Percentiles rank a stretch among this genome's conserved stretches.
Conservation (phyloP, 176 grass and related monocot species). For the Thinopyrum elongatum region DNA sequence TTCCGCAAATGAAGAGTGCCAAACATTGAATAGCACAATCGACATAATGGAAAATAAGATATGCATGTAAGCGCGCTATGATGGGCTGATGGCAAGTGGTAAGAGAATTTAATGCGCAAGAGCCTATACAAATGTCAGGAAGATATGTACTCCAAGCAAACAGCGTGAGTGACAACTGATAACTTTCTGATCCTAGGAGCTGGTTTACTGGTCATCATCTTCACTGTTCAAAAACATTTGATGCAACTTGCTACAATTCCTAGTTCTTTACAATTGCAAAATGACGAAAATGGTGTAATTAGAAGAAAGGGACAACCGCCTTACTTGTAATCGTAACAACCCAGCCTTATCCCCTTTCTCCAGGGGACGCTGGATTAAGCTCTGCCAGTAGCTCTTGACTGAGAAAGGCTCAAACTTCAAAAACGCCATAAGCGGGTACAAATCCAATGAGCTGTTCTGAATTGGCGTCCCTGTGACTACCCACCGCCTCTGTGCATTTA, state of each 20-base stretch:
- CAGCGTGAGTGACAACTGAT: neutral
- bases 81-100: neutral
- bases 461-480: constrained; percentile 90
- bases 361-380: constrained; percentile 70
- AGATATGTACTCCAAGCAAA: neutral
- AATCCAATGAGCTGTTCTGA: constrained; percentile 90
- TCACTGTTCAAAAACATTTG: neutral
- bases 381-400: constrained; percentile 83
- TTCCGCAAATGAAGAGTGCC: neutral
- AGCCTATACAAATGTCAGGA: neutral
- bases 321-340: constrained; percentile 71
- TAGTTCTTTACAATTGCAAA: neutral
- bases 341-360: constrained; percentile 54
- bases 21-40: neutral
- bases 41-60: neutral
- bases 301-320: neutral
- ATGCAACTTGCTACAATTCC: neutral
- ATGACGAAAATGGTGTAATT: neutral
- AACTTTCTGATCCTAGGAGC: neutral
- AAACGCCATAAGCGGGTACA: constrained; percentile 86
- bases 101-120: neutral
- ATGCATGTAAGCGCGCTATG: neutral
- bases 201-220: neutral
- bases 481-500: constrained; percentile 82
- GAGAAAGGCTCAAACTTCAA: constrained; percentile 82